These are phyloP conservation scores for Blastobotrys serpentis DNA, from an alignment of 1,139 yeast genomes.

Conservation along the genomic window DNA sequence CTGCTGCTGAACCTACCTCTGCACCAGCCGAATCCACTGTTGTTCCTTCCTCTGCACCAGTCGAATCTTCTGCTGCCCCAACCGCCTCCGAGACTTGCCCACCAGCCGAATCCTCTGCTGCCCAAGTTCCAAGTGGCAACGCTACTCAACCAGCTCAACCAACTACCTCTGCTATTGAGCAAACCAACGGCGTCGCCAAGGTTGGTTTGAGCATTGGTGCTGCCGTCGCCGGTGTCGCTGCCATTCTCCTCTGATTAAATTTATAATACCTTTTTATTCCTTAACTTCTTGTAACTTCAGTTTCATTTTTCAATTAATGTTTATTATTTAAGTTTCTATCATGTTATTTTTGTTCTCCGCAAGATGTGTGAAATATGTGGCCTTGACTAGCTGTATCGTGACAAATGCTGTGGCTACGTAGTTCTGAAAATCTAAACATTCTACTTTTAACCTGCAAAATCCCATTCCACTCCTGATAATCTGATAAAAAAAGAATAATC, in stretches of 20 bases:
- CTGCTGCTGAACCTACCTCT: background rate
- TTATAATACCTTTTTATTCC: background rate
- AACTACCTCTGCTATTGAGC: background rate
- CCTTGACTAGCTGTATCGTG: too few relatives aligned
- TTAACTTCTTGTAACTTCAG: background rate
- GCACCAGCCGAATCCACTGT: background rate
- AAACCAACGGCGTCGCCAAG: constrained; percentile 6
- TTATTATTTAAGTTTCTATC: background rate
- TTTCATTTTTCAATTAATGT: background rate
- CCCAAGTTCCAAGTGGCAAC: background rate
- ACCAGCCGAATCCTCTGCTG: background rate
- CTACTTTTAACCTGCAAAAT: too few relatives aligned
- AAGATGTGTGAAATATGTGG: too few relatives aligned
- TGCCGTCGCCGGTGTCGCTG: background rate
- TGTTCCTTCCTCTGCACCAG: background rate
- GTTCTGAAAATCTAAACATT: too few relatives aligned
- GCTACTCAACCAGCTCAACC: background rate
- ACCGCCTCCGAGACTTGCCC: background rate
- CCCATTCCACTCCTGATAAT: too few relatives aligned
- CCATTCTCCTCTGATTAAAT: background rate
- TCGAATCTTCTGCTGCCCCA: background rate
- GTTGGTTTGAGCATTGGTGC: background rate
- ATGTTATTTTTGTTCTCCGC: too few relatives aligned
- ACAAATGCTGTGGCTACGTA: too few relatives aligned
- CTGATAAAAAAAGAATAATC: too few relatives aligned